Base-by-base conservation (phyloP, 2,329 filamentous ascomycete species). In the Dothistroma septosporum region DNA sequence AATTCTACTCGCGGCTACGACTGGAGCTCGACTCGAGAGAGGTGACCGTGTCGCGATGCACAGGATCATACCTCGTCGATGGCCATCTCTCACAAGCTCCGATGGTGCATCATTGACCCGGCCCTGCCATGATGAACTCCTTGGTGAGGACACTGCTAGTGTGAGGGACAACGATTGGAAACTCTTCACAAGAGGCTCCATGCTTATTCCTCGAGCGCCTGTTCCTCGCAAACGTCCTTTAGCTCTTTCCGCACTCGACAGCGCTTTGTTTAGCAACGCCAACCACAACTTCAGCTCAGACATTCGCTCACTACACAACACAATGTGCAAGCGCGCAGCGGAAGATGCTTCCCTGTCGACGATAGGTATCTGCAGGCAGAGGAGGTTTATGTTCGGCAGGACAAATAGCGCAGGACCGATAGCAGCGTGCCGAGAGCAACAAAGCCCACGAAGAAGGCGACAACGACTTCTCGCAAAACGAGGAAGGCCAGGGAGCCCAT, bases 321-420 rank as follows among this genome's bases (percentile, higher is more conserved):
- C n/a, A 24, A 57, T 52, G 41, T 44, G 46, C 46, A 60, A 53
- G 53, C 54, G 35, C 35, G 14, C 41, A n/a, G 57, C 41, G n/a
- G 24, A 53, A 22, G 32, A 47, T 14, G 47, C 47, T 4, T 31
- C 47, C 41, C 8, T n/a, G 16, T 44, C 41, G 41, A 19, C 10
- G n/a, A 4, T n/a, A 44, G 41, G 5, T 19, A 19, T 44, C n/a
- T 16, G 14, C 41, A 44, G 41, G n/a, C 41, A n/a, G 41, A 44
- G n/a, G 41, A 44, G 41, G 41, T 4, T 44, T n/a, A 0, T 9
- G 16, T 3, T 8, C 4, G 41, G 41, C 41, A 44, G 41, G 14
- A 4, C 3, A 44, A n/a, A n/a, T 7, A 44, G 41, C 41, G 41
- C 14, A 44, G 9, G 56, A 46, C 50, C 11, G 24, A 37, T 16